Percentiles rank a stretch among this genome's conserved stretches.
Conservation (phyloP, 495 filamentous ascomycete species). For the Thermochaetoides thermophila region DNA sequence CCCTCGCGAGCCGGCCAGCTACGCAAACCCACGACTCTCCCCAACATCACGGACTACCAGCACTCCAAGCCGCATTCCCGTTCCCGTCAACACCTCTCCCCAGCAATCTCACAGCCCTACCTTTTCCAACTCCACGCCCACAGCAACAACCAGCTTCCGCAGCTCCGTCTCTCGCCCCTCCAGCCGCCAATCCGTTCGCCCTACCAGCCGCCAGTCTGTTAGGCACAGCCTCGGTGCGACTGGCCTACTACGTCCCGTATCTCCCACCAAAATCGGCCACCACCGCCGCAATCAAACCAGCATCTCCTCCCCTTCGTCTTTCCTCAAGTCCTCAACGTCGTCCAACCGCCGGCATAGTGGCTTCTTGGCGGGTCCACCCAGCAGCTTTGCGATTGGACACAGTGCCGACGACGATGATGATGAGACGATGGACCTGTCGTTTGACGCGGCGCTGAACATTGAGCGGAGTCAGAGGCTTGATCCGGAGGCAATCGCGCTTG, state of each 20-base stretch:
- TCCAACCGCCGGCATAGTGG: not conserved
- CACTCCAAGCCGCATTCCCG: conserved; percentile 27
- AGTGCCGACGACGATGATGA: too few species aligned
- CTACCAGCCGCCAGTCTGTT: conserved; percentile 14
- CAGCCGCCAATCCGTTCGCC: conserved; percentile 14
- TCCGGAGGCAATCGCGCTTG: conserved; percentile 50
- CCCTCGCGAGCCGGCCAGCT: conserved; percentile 34
- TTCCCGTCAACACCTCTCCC: conserved; percentile 7
- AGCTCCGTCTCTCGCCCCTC: conserved; percentile 16
- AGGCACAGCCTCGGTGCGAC: conserved; percentile 3
- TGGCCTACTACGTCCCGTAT: conserved; percentile 2
- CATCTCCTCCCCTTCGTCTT: conserved; percentile 16
- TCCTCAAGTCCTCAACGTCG: conserved; percentile 5
- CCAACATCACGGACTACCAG: conserved; percentile 1
- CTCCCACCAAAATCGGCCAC: conserved; percentile 11
- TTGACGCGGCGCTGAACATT: conserved; percentile 6
- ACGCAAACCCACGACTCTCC: conserved; percentile 33
- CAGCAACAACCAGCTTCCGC: conserved; percentile 1
- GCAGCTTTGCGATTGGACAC: too few species aligned
- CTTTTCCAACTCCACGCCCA: conserved; percentile 12
- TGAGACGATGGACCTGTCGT: too few species aligned
- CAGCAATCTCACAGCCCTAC: conserved; percentile 7
- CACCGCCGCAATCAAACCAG: conserved; percentile 14
- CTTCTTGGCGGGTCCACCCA: not conserved
- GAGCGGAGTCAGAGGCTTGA: conserved; percentile 29